A percentile compares a stretch with the other conserved stretches of the same genome.
Evolutionary conservation across 495 filamentous ascomycete species (phyloP).

Genomic region (Rusavskia elegans): DNA sequence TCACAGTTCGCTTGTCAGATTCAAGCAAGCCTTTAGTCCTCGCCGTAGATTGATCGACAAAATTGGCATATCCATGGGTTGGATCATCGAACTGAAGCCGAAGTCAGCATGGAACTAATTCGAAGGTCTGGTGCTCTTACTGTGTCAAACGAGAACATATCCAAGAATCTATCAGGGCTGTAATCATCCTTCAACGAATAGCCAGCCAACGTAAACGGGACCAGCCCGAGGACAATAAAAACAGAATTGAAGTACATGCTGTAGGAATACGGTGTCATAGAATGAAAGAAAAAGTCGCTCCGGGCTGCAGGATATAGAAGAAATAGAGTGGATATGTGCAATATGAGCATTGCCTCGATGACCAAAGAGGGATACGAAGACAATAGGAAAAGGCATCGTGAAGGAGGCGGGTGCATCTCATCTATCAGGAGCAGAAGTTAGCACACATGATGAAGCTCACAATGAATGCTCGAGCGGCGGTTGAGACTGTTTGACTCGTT

Average conservation of each 20-base stretch:
- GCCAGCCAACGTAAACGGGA: slow-evolving; percentile 25
- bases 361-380: neutral
- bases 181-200: slow-evolving; percentile 36
- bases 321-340: neutral
- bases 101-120: slow-evolving; percentile 16
- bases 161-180: slow-evolving; percentile 30
- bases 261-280: no score
- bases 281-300: no score
- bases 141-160: slow-evolving; percentile 36
- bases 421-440: no score
- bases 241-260: slow-evolving; percentile 15
- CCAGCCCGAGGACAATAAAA: slow-evolving; percentile 27
- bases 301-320: neutral
- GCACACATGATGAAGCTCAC: no score
- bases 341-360: neutral
- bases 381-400: neutral
- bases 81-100: slow-evolving; percentile 31
- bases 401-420: neutral
- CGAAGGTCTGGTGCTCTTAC: slow-evolving; percentile 16
- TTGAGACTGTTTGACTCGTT: no score
- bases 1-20: slow-evolving; percentile 22
- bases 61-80: slow-evolving; percentile 51
- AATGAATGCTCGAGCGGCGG: no score
- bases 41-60: slow-evolving; percentile 35
- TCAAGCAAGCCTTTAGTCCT: slow-evolving; percentile 34